Base-by-base conservation (phyloP, 371 early-diverging fungal species). In the Mortierella sp. region DNA sequence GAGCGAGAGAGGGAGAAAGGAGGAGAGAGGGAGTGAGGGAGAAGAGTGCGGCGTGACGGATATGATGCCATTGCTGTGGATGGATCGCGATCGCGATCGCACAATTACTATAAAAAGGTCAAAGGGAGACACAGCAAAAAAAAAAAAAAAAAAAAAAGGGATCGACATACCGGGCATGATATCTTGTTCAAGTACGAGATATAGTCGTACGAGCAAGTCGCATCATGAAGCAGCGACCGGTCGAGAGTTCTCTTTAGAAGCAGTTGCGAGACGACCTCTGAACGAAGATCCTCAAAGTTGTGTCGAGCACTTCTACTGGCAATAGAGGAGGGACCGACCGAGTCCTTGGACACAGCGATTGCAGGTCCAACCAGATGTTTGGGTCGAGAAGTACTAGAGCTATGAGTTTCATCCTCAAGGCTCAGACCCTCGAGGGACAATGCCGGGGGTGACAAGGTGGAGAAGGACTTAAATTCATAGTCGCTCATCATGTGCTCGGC, bases 401-500 rank as follows among this genome's bases (percentile, higher is more conserved):
- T 44, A 21, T 58, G 15, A 6, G 3, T 31, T 23, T 28, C 26
- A 19, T 53, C 60, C n/a, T 48, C 49, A 9, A 60, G 56, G 52
- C 27, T 49, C 14, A 60, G 23, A 3, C 32, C 46, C 27, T 53
- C 56, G 6, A 60, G 39, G n/a, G 66, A 28, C 39, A 65, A 34
- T 23, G 26, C 28, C 1, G 50, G 37, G 11, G 41, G 14, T 4
- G 61, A 34, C 31, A 48, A 4, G 19, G 50, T 21, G 2, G 59
- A 55, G 31, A 71, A 46, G 5, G 50, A 24, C 23, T 34, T 49
- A 21, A 42, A 48, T 34, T 60, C 50, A 11, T 47, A 50, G 54
- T 64, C 56, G 26, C 31, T 54, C 64, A 68, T 60, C 65, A 76
- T 69, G 50, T 76, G 76, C 52, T 64, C 70, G n/a, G 76, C 69